phyloP scores from a whole-genome alignment of 148 eudicot genomes.

The Cornus suecica region DNA sequence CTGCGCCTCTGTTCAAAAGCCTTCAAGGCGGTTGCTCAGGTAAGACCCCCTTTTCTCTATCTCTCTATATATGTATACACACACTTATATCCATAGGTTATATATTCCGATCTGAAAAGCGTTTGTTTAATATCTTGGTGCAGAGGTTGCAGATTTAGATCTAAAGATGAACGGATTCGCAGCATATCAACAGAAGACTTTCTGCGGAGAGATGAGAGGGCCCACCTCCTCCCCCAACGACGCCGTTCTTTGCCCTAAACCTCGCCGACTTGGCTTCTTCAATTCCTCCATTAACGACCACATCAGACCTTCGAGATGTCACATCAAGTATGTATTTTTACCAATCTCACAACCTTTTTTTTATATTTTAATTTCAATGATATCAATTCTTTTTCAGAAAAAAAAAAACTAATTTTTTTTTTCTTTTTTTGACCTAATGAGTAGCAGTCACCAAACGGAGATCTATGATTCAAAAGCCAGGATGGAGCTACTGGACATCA shows the following conservation, averaged over 20 bases:
- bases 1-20: neutral
- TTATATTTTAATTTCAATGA: neutral
- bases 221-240: constrained; percentile 11
- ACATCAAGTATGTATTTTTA: constrained; percentile 14
- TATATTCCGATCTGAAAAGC: neutral
- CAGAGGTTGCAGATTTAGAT: constrained; percentile 18
- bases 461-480: constrained; percentile 44
- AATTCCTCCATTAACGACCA: constrained; percentile 16
- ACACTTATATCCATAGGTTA: neutral
- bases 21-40: neutral
- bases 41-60: too few species aligned
- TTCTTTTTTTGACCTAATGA: neutral
- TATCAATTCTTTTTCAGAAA: neutral
- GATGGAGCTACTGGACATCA: constrained; percentile 58
- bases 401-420: neutral
- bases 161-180: constrained; percentile 23
- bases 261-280: constrained; percentile 37
- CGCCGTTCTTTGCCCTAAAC: constrained; percentile 55
- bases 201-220: constrained; percentile 13
- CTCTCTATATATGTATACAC: neutral
- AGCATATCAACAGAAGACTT: constrained; percentile 16
- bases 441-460: constrained; percentile 34
- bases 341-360: neutral
- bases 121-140: neutral
- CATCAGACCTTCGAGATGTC: constrained; percentile 24